Evolutionary conservation across 352 stramenopile species (phyloP), one percentile per base, ranked within the genome.

Genomic region (Pythium monospermum): DNA sequence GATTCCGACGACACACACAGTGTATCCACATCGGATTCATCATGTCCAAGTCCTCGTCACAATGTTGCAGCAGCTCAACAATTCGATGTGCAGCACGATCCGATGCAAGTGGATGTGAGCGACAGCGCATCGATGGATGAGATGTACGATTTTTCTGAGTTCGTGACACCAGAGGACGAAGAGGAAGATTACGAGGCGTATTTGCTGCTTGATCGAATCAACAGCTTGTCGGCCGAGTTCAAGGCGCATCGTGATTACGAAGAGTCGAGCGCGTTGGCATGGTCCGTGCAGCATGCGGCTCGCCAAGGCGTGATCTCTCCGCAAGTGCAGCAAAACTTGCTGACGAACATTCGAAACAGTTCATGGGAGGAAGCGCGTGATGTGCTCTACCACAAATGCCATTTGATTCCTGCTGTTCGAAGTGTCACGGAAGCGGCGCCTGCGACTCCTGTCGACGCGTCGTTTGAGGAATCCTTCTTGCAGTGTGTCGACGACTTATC

Each of bases 341-440:
- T 78, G 5, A 19, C 68, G 2, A 87, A 73, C 32, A 87, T 91
- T 40, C 69, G 74, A 19, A 58, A 71, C 6, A 77, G 77, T 6
- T 61, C 68, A 18, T 64, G 83, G 23, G 78, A 89, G 33, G 76
- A 92, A 59, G 79, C 71, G 0, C 70, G 78, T 5, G 82, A 92
- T 39, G 78, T 92, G n/a, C 41, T 92, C 50, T 90, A 92, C 52
- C 78, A 88, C 61, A 88, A 89, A 23, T 88, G 70, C 25, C 79
- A 92, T 49, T 44, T 90, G 25, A 64, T 85, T 3, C 79, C 82
- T n/a, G 78, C 82, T 1, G 82, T 92, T 8, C 73, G 72, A 4
- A 82, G 74, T 37, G 66, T 87, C 13, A 28, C 83, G 7, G 78
- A 89, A 42, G 74, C 52, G 25, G 43, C 72, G 2, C 53, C 56